Evolutionary conservation across 192 early-diverging fungal genomes (phyloP).

Genomic region (Lobosporangium transversale): DNA sequence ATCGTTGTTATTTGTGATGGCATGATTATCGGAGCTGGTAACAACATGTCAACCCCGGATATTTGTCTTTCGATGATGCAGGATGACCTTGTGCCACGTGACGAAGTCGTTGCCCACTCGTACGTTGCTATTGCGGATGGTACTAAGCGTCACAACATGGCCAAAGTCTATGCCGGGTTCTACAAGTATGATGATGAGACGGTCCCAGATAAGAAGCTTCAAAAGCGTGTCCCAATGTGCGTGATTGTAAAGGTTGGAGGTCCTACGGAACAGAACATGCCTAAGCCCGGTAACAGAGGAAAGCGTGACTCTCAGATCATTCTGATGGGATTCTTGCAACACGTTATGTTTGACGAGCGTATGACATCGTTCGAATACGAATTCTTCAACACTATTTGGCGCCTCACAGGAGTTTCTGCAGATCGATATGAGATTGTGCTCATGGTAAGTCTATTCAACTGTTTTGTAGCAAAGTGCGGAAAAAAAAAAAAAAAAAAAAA

Average conservation of each 20-base stretch:
- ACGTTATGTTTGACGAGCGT: slow-evolving; percentile 88
- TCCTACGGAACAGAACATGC: slow-evolving; percentile 64
- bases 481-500: too few relatives aligned
- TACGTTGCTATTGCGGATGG: slow-evolving; percentile 95
- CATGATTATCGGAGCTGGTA: slow-evolving; percentile 80
- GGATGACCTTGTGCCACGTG: slow-evolving; percentile 68
- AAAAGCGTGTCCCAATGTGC: slow-evolving; percentile 75
- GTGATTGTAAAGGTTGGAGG: slow-evolving; percentile 79
- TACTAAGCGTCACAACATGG: slow-evolving; percentile 92
- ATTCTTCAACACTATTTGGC: slow-evolving; percentile 81
- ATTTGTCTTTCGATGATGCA: slow-evolving; percentile 84
- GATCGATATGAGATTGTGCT: slow-evolving; percentile 82
- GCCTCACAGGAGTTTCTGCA: slow-evolving; percentile 73
- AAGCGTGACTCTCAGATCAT: slow-evolving; percentile 98
- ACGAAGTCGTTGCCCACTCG: slow-evolving; percentile 74
- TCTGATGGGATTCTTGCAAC: slow-evolving; percentile 94
- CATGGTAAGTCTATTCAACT: slow-evolving; percentile 58
- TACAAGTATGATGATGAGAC: slow-evolving; percentile 77
- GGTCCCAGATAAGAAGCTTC: slow-evolving; percentile 59
- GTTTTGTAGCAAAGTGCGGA: background rate
- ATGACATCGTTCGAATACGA: slow-evolving; percentile 88
- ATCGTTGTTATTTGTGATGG: slow-evolving; percentile 84
- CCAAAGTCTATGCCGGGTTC: slow-evolving; percentile 92
- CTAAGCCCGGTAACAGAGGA: slow-evolving; percentile 88
- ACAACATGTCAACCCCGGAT: slow-evolving; percentile 81